Percentiles rank a stretch among this genome's conserved stretches.
Evolutionary conservation across 192 early-diverging fungal species (phyloP).

Genomic region (Backusella macrospora): DNA sequence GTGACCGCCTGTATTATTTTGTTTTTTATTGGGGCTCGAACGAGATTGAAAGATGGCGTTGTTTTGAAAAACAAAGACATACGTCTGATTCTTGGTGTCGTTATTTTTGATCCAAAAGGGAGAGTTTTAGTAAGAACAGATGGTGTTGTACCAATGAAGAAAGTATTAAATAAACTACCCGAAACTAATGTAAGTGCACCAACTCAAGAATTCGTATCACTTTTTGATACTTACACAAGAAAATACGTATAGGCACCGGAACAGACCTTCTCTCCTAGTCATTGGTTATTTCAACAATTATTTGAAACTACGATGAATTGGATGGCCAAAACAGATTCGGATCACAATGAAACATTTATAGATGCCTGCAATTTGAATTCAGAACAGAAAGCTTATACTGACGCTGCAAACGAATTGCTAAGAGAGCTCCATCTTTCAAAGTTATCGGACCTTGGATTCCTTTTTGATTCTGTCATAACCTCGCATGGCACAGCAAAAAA

Average conservation of each 20-base stretch:
- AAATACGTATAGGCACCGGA: background rate
- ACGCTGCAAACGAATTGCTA: conserved; percentile 10
- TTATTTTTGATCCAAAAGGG: conserved; percentile 37
- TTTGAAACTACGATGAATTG: conserved; percentile 17
- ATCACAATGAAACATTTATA: background rate
- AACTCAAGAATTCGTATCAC: background rate
- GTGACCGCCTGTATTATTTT: conserved; percentile 24
- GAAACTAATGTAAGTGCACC: background rate
- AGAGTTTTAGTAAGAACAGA: conserved; percentile 34
- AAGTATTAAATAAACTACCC: conserved; percentile 22
- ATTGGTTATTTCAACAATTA: conserved; percentile 10
- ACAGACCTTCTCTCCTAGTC: background rate
- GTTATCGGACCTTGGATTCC: conserved; percentile 7
- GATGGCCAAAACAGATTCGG: background rate
- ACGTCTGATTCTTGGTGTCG: conserved; percentile 33
- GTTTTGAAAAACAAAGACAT: conserved; percentile 17
- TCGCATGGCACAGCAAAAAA: conserved; percentile 17
- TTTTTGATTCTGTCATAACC: conserved; percentile 12
- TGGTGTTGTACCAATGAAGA: conserved; percentile 37
- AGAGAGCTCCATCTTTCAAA: background rate
- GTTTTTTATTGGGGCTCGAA: background rate
- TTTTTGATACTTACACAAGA: background rate
- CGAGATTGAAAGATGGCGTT: background rate
- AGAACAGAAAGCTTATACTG: background rate
- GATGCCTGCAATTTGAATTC: background rate